Percentiles rank a stretch among this genome's conserved stretches.
Evolutionary conservation across 257 asterid genomes (phyloP).

Genomic region (Anisodus tanguticus): DNA sequence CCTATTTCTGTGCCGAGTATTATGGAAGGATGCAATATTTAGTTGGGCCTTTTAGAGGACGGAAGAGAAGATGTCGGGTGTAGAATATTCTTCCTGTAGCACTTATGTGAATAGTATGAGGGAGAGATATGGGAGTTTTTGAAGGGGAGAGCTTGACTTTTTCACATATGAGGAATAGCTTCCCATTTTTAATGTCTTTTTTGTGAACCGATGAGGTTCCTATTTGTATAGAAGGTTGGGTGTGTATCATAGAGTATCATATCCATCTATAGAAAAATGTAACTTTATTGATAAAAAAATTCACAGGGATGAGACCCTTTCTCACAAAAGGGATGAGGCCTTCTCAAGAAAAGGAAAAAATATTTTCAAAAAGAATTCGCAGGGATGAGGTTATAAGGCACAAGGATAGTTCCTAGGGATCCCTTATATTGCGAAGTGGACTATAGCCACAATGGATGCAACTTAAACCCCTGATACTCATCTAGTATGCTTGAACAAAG

Average conservation of each 20-base stretch:
- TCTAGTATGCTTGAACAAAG: neutral
- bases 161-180: neutral
- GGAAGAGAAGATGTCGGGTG: neutral
- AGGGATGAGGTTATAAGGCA: neutral
- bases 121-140: neutral
- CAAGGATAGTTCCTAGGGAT: neutral
- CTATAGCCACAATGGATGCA: neutral
- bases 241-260: constrained; percentile 13
- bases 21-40: neutral
- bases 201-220: neutral
- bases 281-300: neutral
- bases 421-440: neutral
- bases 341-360: neutral
- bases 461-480: constrained; percentile 18
- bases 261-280: neutral
- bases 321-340: neutral
- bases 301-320: neutral
- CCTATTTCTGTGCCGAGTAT: neutral
- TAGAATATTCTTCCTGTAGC: neutral
- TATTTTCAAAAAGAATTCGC: neutral
- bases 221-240: neutral
- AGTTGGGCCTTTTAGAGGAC: neutral
- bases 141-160: neutral
- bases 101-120: neutral
- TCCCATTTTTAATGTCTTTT: neutral